Conservation (phyloP, 2,329 filamentous ascomycete genomes). For the Paradendryphiella salina region DNA sequence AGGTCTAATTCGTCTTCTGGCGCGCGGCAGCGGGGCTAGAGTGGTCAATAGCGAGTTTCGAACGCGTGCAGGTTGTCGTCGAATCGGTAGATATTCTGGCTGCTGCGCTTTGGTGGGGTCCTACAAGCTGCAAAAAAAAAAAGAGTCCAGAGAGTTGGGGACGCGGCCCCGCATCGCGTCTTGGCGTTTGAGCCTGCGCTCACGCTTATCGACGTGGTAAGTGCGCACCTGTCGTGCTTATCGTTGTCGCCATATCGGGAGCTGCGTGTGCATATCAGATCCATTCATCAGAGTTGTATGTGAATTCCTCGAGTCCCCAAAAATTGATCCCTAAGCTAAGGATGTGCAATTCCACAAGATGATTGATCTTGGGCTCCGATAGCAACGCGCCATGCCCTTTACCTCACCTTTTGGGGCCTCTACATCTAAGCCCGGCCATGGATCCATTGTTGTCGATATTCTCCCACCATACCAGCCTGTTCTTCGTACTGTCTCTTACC, state of each 20-base stretch:
- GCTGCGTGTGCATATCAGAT: background rate
- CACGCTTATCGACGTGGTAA: constrained; percentile 1
- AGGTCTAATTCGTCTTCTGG: background rate
- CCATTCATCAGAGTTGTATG: background rate
- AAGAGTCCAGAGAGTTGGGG: constrained; percentile 6
- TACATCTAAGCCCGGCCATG: constrained; percentile 74
- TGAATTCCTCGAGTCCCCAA: background rate
- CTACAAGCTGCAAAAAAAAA: constrained; percentile 15
- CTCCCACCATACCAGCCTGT: constrained; percentile 72
- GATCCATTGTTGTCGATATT: constrained; percentile 72
- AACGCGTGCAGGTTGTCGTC: constrained; percentile 15
- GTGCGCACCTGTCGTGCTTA: background rate
- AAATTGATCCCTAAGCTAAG: background rate
- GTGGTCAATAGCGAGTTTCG: constrained; percentile 11
- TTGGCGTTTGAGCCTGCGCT: constrained; percentile 9
- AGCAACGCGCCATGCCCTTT: constrained; percentile 34
- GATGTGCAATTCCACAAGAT: constrained; percentile 12
- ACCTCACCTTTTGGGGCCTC: constrained; percentile 76
- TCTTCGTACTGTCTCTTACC: constrained; percentile 76
- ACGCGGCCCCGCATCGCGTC: constrained; percentile 8
- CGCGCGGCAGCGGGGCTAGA: background rate
- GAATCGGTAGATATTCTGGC: constrained; percentile 16
- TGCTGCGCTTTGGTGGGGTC: constrained; percentile 19
- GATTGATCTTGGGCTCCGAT: constrained; percentile 10
- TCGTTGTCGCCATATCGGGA: background rate